A percentile compares a stretch with the other conserved stretches of the same genome.
These are phyloP conservation scores for Agaricus subrufescens DNA, from an alignment of 768 basidiomycete genomes.

Conservation along the genomic window DNA sequence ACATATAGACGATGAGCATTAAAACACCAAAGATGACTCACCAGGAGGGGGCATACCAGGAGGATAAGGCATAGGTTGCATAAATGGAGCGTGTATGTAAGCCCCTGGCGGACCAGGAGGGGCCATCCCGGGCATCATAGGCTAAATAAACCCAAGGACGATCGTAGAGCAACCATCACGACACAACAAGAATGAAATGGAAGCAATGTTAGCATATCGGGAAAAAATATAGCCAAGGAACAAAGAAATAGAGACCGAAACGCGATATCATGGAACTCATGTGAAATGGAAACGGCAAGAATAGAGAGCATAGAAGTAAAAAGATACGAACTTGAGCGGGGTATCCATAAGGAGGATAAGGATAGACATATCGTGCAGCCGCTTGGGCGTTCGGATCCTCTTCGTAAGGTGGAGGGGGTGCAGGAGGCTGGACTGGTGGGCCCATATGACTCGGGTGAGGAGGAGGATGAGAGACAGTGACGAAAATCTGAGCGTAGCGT, in stretches of 20 bases:
- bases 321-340: slow-evolving; percentile 59
- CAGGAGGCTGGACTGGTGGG: slow-evolving; percentile 62
- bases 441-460: slow-evolving; percentile 62
- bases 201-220: not conserved
- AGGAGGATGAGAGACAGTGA: slow-evolving; percentile 54
- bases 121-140: slow-evolving; percentile 86
- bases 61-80: slow-evolving; percentile 84
- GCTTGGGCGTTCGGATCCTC: slow-evolving; percentile 66
- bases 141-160: slow-evolving; percentile 32
- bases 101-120: slow-evolving; percentile 74
- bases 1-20: not conserved
- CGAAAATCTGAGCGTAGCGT: slow-evolving; percentile 77
- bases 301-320: not conserved
- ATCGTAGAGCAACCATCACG: not conserved
- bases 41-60: slow-evolving; percentile 77
- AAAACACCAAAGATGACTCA: slow-evolving; percentile 24
- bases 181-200: not conserved
- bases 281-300: not conserved
- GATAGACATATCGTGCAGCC: slow-evolving; percentile 60
- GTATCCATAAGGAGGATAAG: slow-evolving; percentile 74
- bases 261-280: not conserved
- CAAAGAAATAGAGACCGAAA: not conserved
- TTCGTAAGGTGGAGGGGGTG: slow-evolving; percentile 75
- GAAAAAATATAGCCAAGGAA: not conserved
- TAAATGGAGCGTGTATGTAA: slow-evolving; percentile 77